Evolutionary conservation across 345 rosid species (phyloP).

Genomic region (Stellera chamaejasme): DNA sequence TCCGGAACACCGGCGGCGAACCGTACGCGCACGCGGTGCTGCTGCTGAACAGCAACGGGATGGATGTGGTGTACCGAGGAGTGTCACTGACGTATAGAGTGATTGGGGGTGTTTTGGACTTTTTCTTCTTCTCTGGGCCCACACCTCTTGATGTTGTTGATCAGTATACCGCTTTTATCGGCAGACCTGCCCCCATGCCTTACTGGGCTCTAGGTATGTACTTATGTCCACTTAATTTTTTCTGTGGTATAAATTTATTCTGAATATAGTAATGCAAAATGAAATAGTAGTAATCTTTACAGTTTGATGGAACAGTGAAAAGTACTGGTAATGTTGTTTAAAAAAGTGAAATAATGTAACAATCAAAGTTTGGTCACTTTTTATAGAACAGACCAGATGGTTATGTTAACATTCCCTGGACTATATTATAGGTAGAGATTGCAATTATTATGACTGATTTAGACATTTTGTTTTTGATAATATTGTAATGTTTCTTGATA

Average conservation of each 20-base stretch:
- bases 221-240: neutral
- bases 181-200: constrained; percentile 99
- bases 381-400: no score
- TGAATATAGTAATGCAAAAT: neutral
- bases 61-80: constrained; percentile 90
- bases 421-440: no score
- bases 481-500: no score
- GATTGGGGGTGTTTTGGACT: constrained; percentile 90
- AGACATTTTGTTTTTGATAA: no score
- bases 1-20: constrained; percentile 64
- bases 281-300: neutral
- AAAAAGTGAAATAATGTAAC: no score
- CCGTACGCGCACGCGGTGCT: constrained; percentile 70
- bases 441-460: no score
- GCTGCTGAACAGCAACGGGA: constrained; percentile 86
- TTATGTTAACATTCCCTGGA: no score
- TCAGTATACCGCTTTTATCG: constrained; percentile 74
- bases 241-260: neutral
- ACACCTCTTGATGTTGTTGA: constrained; percentile 71
- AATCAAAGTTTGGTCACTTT: no score
- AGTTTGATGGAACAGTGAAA: no score
- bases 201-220: constrained; percentile 89
- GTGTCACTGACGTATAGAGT: constrained; percentile 79
- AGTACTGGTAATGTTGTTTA: no score
- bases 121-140: constrained; percentile 83